phyloP scores from a whole-genome alignment of 495 filamentous ascomycete species.

The Penicillium verhagenii region DNA sequence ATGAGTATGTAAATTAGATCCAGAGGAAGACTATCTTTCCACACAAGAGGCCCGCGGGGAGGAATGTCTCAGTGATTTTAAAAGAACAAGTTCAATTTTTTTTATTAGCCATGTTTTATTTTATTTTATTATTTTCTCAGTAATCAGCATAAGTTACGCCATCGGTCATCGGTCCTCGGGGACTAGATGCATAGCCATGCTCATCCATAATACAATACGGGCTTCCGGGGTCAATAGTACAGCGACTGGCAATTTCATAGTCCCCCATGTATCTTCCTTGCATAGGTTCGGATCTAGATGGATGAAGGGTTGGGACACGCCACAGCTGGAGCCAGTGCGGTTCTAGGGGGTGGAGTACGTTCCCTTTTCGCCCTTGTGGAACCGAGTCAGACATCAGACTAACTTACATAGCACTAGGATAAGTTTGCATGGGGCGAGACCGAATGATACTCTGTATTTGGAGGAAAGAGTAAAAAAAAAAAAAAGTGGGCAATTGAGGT shows the following conservation, averaged over 20 bases:
- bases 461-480: no score
- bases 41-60: conserved; percentile 12
- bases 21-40: conserved; percentile 11
- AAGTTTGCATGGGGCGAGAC: neutral
- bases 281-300: conserved; percentile 30
- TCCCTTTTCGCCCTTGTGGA: conserved; percentile 21
- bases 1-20: conserved; percentile 16
- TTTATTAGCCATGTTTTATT: conserved; percentile 4
- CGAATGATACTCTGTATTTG: no score
- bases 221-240: conserved; percentile 11
- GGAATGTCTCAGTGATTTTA: conserved; percentile 26
- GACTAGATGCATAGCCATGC: conserved; percentile 28
- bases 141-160: conserved; percentile 21
- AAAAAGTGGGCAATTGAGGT: no score
- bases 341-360: conserved; percentile 16
- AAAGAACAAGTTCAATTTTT: conserved; percentile 15
- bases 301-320: conserved; percentile 17
- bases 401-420: neutral
- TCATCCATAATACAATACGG: conserved; percentile 24
- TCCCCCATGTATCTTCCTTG: conserved; percentile 31
- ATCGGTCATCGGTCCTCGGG: conserved; percentile 17
- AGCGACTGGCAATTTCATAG: conserved; percentile 16
- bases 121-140: conserved; percentile 10
- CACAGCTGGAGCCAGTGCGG: conserved; percentile 11
- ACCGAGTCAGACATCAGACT: conserved; percentile 15